Conservation (phyloP, 2,329 filamentous ascomycete genomes). For the Pestalotiopsis sp. region DNA sequence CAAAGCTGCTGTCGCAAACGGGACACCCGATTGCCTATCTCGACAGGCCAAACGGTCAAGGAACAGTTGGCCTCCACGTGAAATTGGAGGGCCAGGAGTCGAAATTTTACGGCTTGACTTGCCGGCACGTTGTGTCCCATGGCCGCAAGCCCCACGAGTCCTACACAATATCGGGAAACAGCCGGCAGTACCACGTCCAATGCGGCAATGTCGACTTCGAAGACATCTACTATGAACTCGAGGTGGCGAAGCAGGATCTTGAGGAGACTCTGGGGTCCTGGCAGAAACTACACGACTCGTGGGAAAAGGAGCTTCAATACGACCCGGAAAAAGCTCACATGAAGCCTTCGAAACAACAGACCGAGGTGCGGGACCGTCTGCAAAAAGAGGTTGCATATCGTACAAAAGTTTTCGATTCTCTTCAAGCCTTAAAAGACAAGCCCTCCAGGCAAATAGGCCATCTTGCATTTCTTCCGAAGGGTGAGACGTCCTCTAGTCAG, state of each 20-base stretch:
- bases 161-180: background rate
- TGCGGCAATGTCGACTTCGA: no score
- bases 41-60: background rate
- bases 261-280: no score
- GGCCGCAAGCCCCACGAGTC: background rate
- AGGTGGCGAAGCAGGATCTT: no score
- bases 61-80: conserved; percentile 9
- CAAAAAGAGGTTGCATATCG: background rate
- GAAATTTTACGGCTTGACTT: conserved; percentile 11
- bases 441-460: conserved; percentile 5
- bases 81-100: conserved; percentile 2
- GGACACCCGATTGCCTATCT: background rate
- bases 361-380: background rate
- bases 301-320: no score
- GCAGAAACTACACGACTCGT: no score
- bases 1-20: background rate
- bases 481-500: background rate
- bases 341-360: background rate
- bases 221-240: no score
- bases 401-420: background rate
- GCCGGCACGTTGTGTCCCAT: background rate
- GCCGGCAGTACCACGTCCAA: background rate
- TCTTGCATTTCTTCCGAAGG: conserved; percentile 3
- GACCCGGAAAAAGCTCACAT: background rate
- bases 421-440: background rate